phyloP scores from a whole-genome alignment of 352 stramenopile species.

The Globisporangium irregulare region DNA sequence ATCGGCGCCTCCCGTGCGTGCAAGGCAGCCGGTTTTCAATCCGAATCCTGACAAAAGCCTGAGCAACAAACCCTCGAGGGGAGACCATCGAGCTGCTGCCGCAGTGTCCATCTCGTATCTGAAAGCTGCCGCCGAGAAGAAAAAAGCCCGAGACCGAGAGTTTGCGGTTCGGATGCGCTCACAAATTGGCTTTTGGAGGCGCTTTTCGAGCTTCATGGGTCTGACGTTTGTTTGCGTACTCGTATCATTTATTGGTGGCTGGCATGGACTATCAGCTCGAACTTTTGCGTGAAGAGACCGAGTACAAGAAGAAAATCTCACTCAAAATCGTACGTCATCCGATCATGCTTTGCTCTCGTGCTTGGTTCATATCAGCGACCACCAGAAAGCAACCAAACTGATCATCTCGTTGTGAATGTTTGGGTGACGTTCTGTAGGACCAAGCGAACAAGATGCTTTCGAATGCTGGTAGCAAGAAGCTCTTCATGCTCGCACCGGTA shows the following conservation, averaged over 20 bases:
- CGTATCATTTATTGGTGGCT: too few species aligned
- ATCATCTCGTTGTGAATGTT: background rate
- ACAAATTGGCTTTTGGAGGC: background rate
- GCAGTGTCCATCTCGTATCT: slow-evolving; percentile 61
- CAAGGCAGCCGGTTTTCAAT: slow-evolving; percentile 20
- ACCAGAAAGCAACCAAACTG: background rate
- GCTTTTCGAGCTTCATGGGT: background rate
- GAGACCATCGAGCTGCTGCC: slow-evolving; percentile 18
- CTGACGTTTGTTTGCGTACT: background rate
- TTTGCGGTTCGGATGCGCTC: slow-evolving; percentile 43
- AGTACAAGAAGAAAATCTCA: slow-evolving; percentile 71
- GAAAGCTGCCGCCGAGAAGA: slow-evolving; percentile 54
- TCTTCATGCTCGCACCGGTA: slow-evolving; percentile 50
- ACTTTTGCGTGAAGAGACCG: slow-evolving; percentile 53
- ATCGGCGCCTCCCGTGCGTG: slow-evolving; percentile 47
- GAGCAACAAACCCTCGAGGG: background rate
- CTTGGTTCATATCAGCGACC: background rate
- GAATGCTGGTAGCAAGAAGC: slow-evolving; percentile 36
- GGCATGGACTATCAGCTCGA: slow-evolving; percentile 29
- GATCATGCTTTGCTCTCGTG: background rate
- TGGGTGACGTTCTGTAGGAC: slow-evolving; percentile 24
- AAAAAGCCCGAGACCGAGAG: slow-evolving; percentile 58
- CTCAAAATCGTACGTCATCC: slow-evolving; percentile 51
- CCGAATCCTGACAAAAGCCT: slow-evolving; percentile 13
- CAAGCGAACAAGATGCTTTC: slow-evolving; percentile 79